A percentile compares a stretch with the other conserved stretches of the same genome.
Conservation (phyloP, 2,329 filamentous ascomycete genomes). For the Fusarium tricinctum region DNA sequence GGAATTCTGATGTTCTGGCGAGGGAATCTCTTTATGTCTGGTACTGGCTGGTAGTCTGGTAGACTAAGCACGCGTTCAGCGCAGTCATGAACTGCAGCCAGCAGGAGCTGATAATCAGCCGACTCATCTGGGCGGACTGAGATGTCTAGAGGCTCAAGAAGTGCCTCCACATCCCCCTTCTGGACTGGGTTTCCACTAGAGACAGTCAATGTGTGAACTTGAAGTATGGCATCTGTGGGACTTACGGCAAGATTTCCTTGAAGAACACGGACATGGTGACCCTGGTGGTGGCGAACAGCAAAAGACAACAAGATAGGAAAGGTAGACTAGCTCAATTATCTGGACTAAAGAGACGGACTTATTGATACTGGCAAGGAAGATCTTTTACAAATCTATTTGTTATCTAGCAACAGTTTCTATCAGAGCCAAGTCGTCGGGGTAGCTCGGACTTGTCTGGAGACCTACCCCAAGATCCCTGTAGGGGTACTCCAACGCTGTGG, state of each 20-base stretch:
- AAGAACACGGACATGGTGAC: slow-evolving; percentile 56
- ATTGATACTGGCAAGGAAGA: slow-evolving; percentile 2
- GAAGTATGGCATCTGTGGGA: not conserved
- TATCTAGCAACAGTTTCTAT: not conserved
- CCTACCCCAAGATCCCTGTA: slow-evolving; percentile 19
- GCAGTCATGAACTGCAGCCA: slow-evolving; percentile 66
- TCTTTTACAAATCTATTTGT: not conserved
- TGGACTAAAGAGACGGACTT: not conserved
- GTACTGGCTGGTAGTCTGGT: slow-evolving; percentile 61
- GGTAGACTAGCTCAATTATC: not conserved
- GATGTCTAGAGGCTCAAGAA: slow-evolving; percentile 56
- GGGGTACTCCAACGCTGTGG: slow-evolving; percentile 15
- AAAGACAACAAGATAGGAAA: not conserved
- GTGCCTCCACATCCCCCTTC: slow-evolving; percentile 55
- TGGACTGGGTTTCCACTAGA: slow-evolving; percentile 58
- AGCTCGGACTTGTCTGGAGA: not conserved
- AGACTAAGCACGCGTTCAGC: slow-evolving; percentile 60
- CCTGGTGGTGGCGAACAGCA: not conserved
- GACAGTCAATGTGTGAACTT: not conserved
- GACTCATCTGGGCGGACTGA: slow-evolving; percentile 55
- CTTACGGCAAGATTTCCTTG: slow-evolving; percentile 55
- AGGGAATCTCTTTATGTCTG: slow-evolving; percentile 60
- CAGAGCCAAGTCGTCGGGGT: slow-evolving; percentile 5
- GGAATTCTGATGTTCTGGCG: slow-evolving; percentile 60
- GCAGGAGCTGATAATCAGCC: slow-evolving; percentile 61